Evolutionary conservation across 2,329 filamentous ascomycete species (phyloP).

Genomic region (Dothideomycetes sp.): DNA sequence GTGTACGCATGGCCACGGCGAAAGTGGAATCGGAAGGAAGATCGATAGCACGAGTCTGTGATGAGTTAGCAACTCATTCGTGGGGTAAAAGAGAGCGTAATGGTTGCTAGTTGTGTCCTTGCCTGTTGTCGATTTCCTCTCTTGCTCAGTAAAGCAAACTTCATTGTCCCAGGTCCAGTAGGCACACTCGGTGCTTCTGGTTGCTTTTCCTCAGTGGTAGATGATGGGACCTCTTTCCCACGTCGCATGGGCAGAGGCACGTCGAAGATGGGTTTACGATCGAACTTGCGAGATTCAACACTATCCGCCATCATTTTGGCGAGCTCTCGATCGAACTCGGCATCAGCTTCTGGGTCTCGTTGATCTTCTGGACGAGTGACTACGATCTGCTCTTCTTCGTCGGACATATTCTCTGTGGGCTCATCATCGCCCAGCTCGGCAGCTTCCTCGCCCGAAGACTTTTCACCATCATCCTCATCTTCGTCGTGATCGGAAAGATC

Average conservation of each 20-base stretch:
- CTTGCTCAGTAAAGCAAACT: slow-evolving; percentile 92
- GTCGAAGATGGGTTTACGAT: slow-evolving; percentile 88
- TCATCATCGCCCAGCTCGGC: slow-evolving; percentile 41
- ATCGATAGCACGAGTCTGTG: slow-evolving; percentile 78
- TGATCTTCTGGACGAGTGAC: slow-evolving; percentile 86
- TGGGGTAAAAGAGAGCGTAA: neutral
- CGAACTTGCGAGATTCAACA: slow-evolving; percentile 88
- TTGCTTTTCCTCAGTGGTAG: slow-evolving; percentile 28
- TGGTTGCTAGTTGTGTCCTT: slow-evolving; percentile 13
- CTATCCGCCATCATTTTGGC: slow-evolving; percentile 98
- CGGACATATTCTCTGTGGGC: slow-evolving; percentile 49
- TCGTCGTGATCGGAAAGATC: slow-evolving; percentile 37
- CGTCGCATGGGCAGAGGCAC: slow-evolving; percentile 89
- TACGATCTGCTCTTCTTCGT: slow-evolving; percentile 76
- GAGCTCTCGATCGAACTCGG: slow-evolving; percentile 95
- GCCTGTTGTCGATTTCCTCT: slow-evolving; percentile 92
- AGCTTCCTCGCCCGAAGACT: slow-evolving; percentile 27
- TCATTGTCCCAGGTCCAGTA: slow-evolving; percentile 58
- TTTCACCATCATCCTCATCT: slow-evolving; percentile 50
- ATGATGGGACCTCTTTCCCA: slow-evolving; percentile 26
- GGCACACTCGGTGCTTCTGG: slow-evolving; percentile 24
- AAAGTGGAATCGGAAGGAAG: slow-evolving; percentile 86
- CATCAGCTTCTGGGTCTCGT: slow-evolving; percentile 85
- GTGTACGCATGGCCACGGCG: slow-evolving; percentile 88
- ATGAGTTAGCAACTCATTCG: slow-evolving; percentile 13